phyloP scores from a whole-genome alignment of 2,329 filamentous ascomycete genomes.

The Ascochyta pisi region DNA sequence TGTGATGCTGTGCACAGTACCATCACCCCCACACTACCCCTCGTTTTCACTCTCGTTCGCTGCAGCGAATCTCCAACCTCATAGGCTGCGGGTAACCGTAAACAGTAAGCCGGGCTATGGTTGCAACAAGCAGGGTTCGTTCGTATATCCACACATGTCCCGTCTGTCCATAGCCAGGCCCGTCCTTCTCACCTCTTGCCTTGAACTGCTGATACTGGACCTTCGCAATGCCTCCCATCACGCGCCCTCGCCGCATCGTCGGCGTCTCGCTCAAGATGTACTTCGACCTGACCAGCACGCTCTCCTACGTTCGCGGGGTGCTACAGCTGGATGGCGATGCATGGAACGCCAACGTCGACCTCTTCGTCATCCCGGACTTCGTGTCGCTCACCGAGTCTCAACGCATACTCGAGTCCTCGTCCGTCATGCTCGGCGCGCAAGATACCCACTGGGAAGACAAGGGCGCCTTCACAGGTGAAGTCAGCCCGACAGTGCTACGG shows the following conservation, averaged over 20 bases:
- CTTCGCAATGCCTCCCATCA: conserved; percentile 38
- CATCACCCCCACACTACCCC: conserved; percentile 9
- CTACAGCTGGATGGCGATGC: conserved; percentile 59
- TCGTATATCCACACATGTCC: neutral
- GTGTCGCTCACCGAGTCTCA: conserved; percentile 67
- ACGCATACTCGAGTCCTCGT: conserved; percentile 57
- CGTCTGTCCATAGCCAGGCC: neutral
- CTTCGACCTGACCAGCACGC: conserved; percentile 71
- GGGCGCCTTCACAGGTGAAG: conserved; percentile 80
- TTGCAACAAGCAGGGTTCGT: neutral
- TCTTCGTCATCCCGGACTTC: conserved; percentile 82
- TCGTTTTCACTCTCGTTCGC: neutral
- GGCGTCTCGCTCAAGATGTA: conserved; percentile 83
- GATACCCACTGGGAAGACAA: conserved; percentile 73
- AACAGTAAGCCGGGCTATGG: neutral
- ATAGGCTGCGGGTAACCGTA: neutral
- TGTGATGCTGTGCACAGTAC: too few relatives aligned
- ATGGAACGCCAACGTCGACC: conserved; percentile 64
- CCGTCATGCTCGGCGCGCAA: conserved; percentile 74
- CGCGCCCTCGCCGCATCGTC: conserved; percentile 65
- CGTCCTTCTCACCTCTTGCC: neutral
- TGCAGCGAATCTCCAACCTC: neutral
- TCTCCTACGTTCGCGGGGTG: conserved; percentile 55
- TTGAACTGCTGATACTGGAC: neutral
- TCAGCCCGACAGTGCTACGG: conserved; percentile 71